A percentile compares a stretch with the other conserved stretches of the same genome.
phyloP scores from a whole-genome alignment of 345 rosid species.

The Eucalyptus sideroxylon region DNA sequence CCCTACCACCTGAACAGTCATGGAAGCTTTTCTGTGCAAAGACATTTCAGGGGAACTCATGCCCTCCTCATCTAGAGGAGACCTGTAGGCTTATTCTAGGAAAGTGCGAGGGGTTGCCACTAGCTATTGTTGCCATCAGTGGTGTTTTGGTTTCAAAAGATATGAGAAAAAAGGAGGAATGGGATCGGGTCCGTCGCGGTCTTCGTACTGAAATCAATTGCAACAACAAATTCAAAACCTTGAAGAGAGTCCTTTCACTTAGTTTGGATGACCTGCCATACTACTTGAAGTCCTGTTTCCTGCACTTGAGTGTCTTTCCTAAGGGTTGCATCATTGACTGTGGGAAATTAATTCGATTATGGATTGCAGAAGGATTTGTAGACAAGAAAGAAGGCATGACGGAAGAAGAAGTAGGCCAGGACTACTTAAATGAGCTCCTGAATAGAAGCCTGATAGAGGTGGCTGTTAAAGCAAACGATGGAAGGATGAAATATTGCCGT shows the following conservation, averaged over 20 bases:
- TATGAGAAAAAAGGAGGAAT: constrained; percentile 1
- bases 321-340: constrained; percentile 7
- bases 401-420: constrained; percentile 22
- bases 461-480: neutral
- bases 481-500: constrained; percentile 4
- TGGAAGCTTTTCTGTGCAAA: constrained; percentile 21
- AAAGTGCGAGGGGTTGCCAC: constrained; percentile 27
- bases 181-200: constrained; percentile 13
- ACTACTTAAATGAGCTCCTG: constrained; percentile 20
- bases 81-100: constrained; percentile 4
- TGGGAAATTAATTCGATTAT: constrained; percentile 7
- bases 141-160: constrained; percentile 23
- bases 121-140: constrained; percentile 28
- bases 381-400: constrained; percentile 21
- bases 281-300: constrained; percentile 19
- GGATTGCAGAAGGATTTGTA: constrained; percentile 36
- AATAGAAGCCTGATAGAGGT: constrained; percentile 22
- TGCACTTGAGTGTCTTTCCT: constrained; percentile 25
- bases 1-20: neutral
- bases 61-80: constrained; percentile 18
- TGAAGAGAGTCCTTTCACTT: constrained; percentile 19
- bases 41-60: constrained; percentile 6
- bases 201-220: constrained; percentile 13
- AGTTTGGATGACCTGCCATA: constrained; percentile 32
- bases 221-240: constrained; percentile 4